Evolutionary conservation across 2,329 filamentous ascomycete species (phyloP), one percentile per base, ranked within the genome.

Genomic region (Aspergillus tubingensis): DNA sequence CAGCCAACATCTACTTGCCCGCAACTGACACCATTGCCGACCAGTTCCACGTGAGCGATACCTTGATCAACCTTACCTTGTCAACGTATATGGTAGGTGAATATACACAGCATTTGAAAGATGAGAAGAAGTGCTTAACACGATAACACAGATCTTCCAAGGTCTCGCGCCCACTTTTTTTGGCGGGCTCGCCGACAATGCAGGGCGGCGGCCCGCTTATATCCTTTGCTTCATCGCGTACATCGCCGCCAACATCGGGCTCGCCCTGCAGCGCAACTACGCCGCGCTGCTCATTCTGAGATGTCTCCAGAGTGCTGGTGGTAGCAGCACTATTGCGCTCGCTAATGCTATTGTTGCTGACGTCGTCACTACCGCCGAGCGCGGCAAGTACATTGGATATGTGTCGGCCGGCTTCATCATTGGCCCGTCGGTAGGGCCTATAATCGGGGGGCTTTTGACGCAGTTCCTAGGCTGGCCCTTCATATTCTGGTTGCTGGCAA

Each of bases 401-500:
- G 72, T 80, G 89, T 49, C 39, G 7, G 58, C 56, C 69, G 91
- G 90, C 8, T 84, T 82, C 57, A 81, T 88, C 57, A 58, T 79
- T 6, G 80, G 77, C 0, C 77, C 79, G 2, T 70, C 79, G 3
- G 69, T 89, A 0, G 76, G 84, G 0, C 87, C 88, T 0, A 80
- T 89, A 1, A 76, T 91, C 2, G 88, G 88, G 15, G 89, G 88
- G 0, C 63, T 90, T 1, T 72, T 91, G 17, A 82, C 82, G 17
- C 79, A 89, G 65, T 88, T 84, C 64, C 80, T 88, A 0, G 84
- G 86, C 15, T 91, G 88, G 88, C 78, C 66, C 21, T 68, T 62
- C 54, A 86, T 89, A 58, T 90, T 90, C 68, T 90, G 87, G 87
- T 89, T 90, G 68, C 81, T 88, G 49, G 78, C 83, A 41, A 87